A percentile compares a stretch with the other conserved stretches of the same genome.
Evolutionary conservation across 2,329 filamentous ascomycete species (phyloP).

Genomic region (Cercospora janseana): DNA sequence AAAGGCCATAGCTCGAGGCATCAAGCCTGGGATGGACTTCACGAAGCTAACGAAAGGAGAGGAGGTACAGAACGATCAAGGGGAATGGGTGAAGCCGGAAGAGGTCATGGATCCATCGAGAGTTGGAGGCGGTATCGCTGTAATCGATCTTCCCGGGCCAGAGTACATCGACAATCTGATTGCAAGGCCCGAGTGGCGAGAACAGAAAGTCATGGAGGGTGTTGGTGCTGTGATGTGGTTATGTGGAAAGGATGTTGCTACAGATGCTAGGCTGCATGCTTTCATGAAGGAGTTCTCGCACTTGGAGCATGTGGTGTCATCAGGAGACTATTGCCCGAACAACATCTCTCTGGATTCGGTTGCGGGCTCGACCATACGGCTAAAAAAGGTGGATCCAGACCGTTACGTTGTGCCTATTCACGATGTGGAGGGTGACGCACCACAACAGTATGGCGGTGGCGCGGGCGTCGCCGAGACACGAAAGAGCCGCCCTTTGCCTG

Average conservation of each 20-base stretch:
- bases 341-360: slow-evolving; percentile 67
- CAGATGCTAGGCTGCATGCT: slow-evolving; percentile 60
- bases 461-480: slow-evolving; percentile 13
- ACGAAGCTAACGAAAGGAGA: slow-evolving; percentile 61
- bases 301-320: slow-evolving; percentile 74
- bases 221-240: slow-evolving; percentile 77
- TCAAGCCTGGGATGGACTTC: slow-evolving; percentile 61
- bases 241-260: slow-evolving; percentile 65
- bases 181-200: slow-evolving; percentile 68
- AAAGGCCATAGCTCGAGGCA: slow-evolving; percentile 63
- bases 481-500: slow-evolving; percentile 23
- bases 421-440: slow-evolving; percentile 51
- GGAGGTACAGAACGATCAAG: slow-evolving; percentile 62
- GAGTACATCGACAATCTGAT: slow-evolving; percentile 71
- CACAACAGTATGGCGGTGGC: slow-evolving; percentile 19
- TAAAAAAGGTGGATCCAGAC: slow-evolving; percentile 69
- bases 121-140: slow-evolving; percentile 69
- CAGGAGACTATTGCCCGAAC: slow-evolving; percentile 72
- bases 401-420: slow-evolving; percentile 70
- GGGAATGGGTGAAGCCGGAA: slow-evolving; percentile 71
- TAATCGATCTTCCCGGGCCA: slow-evolving; percentile 72
- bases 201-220: slow-evolving; percentile 62
- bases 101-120: slow-evolving; percentile 74
- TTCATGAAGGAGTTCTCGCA: slow-evolving; percentile 66
- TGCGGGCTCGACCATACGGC: slow-evolving; percentile 63